Percentiles rank a stretch among this genome's conserved stretches.
Conservation (phyloP, 1,284 basidiomycete genomes). For the Tilletia caries region DNA sequence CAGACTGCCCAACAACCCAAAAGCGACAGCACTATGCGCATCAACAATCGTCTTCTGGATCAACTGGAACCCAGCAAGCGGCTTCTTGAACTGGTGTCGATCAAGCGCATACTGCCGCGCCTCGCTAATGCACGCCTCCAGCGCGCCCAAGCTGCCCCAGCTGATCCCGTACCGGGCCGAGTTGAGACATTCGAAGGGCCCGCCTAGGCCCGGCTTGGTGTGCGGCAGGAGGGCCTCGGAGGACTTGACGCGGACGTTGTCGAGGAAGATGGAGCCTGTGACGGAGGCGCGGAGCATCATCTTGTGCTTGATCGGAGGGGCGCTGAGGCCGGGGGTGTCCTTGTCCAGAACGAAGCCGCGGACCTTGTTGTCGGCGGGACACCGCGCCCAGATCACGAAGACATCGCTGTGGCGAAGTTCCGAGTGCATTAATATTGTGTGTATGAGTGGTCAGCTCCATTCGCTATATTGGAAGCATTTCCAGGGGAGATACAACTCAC, state of each 20-base stretch:
- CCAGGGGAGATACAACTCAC: not conserved
- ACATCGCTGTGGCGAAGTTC: conserved; percentile 65
- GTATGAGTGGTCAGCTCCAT: not conserved
- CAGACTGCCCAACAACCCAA: conserved; percentile 68
- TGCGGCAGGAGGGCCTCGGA: conserved; percentile 39
- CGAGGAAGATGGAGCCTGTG: conserved; percentile 88
- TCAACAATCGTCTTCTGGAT: conserved; percentile 96
- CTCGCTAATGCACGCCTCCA: conserved; percentile 82
- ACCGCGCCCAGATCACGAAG: conserved; percentile 90
- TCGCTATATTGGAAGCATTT: not conserved
- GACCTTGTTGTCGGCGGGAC: conserved; percentile 87
- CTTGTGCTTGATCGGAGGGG: conserved; percentile 89
- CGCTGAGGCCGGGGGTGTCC: conserved; percentile 77
- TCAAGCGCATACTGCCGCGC: conserved; percentile 83
- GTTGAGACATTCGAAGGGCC: conserved; percentile 50
- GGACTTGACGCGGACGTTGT: conserved; percentile 39
- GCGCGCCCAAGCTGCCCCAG: conserved; percentile 57
- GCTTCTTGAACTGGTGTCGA: conserved; percentile 76
- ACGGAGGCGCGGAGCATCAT: conserved; percentile 80
- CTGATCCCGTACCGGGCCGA: conserved; percentile 44
- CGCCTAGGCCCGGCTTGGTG: conserved; percentile 40
- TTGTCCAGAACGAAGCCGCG: conserved; percentile 91
- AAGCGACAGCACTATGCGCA: conserved; percentile 76
- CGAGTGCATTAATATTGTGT: not conserved
- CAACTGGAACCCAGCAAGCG: conserved; percentile 83